Evolutionary conservation across 306 rosid species (phyloP), one percentile per base, ranked within the genome.

Genomic region (Quercus parvula): DNA sequence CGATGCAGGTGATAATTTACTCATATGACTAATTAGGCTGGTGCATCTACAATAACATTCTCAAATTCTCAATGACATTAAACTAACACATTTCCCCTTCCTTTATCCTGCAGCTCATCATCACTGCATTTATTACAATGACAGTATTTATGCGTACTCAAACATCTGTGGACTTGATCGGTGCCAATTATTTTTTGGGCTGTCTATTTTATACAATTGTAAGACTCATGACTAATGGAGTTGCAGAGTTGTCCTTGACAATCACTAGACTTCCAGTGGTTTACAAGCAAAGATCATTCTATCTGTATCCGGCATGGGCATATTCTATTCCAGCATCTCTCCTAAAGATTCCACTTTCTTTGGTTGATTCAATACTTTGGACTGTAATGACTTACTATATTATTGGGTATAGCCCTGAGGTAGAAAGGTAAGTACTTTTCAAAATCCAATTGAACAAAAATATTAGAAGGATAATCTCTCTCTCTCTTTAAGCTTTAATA

Each of bases 191-290:
- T 27, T 88, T 91, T 71, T 81, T 92, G 85, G 96, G 97, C 17
- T 79, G 96, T 71, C 49, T 92, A 86, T 91, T 87, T 75, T 92
- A 86, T 68, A 88, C 92, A 19, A 88, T 92, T 38, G 57, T 89
- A 56, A 88, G 94, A 66, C 90, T 92, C 81, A 81, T 91, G 79
- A 88, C 88, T 19, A 92, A 91, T 82, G 97, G 97, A n/a, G 84
- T 91, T 81, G 92, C 97, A 2, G 97, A 92, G 86, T 75, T 92
- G 74, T 66, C 88, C 76, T 73, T 92, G 92, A 92, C 94, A 55
- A 81, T 89, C 79, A 74, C 86, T 28, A 86, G 96, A 82, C 86
- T 92, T 69, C 90, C 92, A 3, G 86, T 88, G 78, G 86, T 86
- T 68, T 81, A 86, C 84, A 88, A 88, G 87, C 89, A 88, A 83